phyloP scores from a whole-genome alignment of 2,329 filamentous ascomycete genomes.

The Fusarium robinianum region DNA sequence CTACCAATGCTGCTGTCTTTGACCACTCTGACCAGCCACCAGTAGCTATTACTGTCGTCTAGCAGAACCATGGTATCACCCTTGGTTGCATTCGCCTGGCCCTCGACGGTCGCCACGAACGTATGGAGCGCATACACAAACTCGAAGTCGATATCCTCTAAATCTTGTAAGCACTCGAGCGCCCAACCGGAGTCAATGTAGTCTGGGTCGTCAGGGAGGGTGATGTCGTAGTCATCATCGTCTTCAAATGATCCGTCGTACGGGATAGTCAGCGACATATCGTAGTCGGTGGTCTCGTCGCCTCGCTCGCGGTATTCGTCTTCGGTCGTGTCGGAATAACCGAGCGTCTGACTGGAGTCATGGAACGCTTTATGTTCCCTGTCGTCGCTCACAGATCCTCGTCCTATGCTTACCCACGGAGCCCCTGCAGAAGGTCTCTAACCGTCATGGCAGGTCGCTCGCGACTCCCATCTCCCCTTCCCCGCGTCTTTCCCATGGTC shows the following conservation, averaged over 20 bases:
- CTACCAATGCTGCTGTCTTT: constrained; percentile 93
- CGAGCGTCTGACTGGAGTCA: constrained; percentile 17
- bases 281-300: constrained; percentile 33
- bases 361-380: constrained; percentile 25
- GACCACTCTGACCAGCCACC: constrained; percentile 97
- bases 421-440: constrained; percentile 29
- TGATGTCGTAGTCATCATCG: constrained; percentile 64
- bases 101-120: constrained; percentile 96
- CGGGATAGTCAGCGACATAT: constrained; percentile 47
- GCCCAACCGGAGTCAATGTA: constrained; percentile 75
- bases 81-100: constrained; percentile 97
- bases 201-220: constrained; percentile 58
- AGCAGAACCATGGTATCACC: constrained; percentile 98
- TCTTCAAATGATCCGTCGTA: constrained; percentile 52
- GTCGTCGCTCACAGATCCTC: background rate
- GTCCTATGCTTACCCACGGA: constrained; percentile 2
- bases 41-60: constrained; percentile 99
- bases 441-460: constrained; percentile 11
- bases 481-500: background rate
- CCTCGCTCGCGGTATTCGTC: constrained; percentile 30
- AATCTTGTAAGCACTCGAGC: constrained; percentile 82
- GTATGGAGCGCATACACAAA: constrained; percentile 98
- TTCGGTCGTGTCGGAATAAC: constrained; percentile 15
- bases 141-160: constrained; percentile 99
- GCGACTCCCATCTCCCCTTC: constrained; percentile 4